Conservation (phyloP, 2,329 filamentous ascomycete genomes). For the Mycosphaerelloides madeirae region DNA sequence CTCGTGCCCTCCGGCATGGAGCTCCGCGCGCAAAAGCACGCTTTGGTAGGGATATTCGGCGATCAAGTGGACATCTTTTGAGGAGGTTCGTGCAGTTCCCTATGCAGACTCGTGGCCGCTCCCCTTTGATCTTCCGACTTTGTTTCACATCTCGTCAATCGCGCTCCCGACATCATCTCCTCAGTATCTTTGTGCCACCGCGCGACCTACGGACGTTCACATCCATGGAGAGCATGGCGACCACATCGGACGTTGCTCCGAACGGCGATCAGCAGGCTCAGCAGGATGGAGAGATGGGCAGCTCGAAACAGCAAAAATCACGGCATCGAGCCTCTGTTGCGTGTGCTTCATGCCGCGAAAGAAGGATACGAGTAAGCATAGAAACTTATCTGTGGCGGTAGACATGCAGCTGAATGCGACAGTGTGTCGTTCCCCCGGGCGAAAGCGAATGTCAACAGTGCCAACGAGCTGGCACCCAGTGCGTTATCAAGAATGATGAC, state of each 20-base stretch:
- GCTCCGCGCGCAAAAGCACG: not conserved
- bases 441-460: conserved; percentile 22
- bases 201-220: not conserved
- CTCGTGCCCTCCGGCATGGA: too few species aligned
- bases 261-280: conserved; percentile 3
- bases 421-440: conserved; percentile 23
- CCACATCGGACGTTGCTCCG: not conserved
- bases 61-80: not conserved
- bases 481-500: conserved; percentile 27
- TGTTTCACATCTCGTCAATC: conserved; percentile 3
- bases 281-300: conserved; percentile 7
- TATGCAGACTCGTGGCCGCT: too few species aligned
- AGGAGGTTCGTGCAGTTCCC: too few species aligned
- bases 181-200: not conserved
- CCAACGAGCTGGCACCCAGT: conserved; percentile 18
- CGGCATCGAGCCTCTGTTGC: conserved; percentile 19
- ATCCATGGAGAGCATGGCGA: not conserved
- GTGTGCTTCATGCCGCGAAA: conserved; percentile 22
- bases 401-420: conserved; percentile 1
- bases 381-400: not conserved
- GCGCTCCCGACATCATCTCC: conserved; percentile 1
- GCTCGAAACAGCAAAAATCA: conserved; percentile 17
- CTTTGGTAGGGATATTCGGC: not conserved
- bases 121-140: not conserved
- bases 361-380: conserved; percentile 18